Evolutionary conservation across 768 basidiomycete genomes (phyloP), one percentile per base, ranked within the genome.

Genomic region (Chalciporus piperatus): DNA sequence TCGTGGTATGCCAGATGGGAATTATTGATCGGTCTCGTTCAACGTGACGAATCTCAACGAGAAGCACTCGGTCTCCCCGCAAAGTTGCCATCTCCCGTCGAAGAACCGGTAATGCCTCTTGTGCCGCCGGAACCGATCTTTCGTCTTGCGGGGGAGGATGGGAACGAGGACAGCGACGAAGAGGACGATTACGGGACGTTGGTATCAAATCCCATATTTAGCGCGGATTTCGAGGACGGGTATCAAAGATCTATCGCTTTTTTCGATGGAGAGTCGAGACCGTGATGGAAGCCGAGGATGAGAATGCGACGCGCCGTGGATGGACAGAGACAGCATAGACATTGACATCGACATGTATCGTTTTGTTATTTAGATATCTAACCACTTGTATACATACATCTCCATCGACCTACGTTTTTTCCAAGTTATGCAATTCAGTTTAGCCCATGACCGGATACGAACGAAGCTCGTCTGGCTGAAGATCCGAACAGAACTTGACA

Each of bases 1-100:
- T 74, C 70, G 51, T 82, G 80, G 79, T 77, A 81, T 54, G 70
- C 70, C 25, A 78, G 79, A 49, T 82, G 80, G 78, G 76, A 81
- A 50, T 47, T 82, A 41, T 69, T 84, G 42, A 55, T 76, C 41
- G 72, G 75, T 49, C 69, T 82, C 4, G 71, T 73, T 22, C 64
- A 67, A 33, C 59, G 60, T 43, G 66, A 72, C 41, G 54, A 54
- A 32, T 59, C 64, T 43, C 63, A 46, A 23, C 45, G 48, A 14
- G 43, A 48, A 14, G 13, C 44, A 8, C 40, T 40, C 33, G 56
- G 35, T 20, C 30, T 27, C 22, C 46, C 44, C 19, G 41, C 13
- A 23, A 51, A 22, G 25, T 12, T 28, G 16, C 33, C 10, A n/a
- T 12, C 13, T 0, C 40, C 47, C 14, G 8, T 17, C 12, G 35